Conservation (phyloP, 768 basidiomycete genomes). For the Leucocoprinus birnbaumii region DNA sequence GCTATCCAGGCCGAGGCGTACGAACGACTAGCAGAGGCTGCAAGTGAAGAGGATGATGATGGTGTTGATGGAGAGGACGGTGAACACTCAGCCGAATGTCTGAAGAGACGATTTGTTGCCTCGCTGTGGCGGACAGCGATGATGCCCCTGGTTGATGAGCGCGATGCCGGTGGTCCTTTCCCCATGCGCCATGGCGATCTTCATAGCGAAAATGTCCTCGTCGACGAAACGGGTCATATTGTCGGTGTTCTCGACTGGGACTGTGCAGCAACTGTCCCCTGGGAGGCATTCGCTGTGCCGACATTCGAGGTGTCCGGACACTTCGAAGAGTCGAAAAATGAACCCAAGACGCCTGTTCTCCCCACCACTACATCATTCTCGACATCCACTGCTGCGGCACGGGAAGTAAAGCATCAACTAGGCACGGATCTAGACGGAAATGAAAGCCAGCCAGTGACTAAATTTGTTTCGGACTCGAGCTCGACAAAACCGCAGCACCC, state of each 20-base stretch:
- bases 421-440: neutral
- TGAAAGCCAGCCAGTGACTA: neutral
- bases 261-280: slow-evolving; percentile 39
- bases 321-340: slow-evolving; percentile 26
- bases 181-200: slow-evolving; percentile 40
- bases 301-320: slow-evolving; percentile 40
- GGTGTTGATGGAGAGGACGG: slow-evolving; percentile 3
- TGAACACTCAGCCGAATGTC: slow-evolving; percentile 21
- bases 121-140: slow-evolving; percentile 37
- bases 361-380: slow-evolving; percentile 19
- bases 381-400: neutral
- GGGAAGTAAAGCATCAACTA: neutral
- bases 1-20: slow-evolving; percentile 37
- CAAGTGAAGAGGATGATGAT: slow-evolving; percentile 25
- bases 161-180: slow-evolving; percentile 36
- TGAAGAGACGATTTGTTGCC: slow-evolving; percentile 35
- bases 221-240: slow-evolving; percentile 36
- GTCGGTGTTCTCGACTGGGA: slow-evolving; percentile 41
- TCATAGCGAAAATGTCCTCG: slow-evolving; percentile 39
- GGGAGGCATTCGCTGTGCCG: slow-evolving; percentile 40
- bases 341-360: slow-evolving; percentile 14
- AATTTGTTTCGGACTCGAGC: neutral
- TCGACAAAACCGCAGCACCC: neutral
- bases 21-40: slow-evolving; percentile 34
- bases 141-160: slow-evolving; percentile 36